Evolutionary conservation across 169 alveolate genomes (phyloP), one percentile per base, ranked within the genome.

Genomic region (Cryptosporidium tyzzeri): DNA sequence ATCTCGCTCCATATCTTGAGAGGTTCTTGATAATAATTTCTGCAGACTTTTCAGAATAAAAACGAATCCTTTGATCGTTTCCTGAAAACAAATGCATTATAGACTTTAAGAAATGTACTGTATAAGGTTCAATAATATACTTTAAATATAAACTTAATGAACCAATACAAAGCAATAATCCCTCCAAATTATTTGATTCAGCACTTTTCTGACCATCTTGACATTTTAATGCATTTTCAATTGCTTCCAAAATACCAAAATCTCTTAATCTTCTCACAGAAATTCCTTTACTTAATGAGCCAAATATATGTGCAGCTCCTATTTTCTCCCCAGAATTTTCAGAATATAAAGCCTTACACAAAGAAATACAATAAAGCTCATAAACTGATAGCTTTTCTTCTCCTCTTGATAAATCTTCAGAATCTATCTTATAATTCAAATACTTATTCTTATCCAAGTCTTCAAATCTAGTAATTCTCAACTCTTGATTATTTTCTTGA

Each of bases 1-100:
- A 69, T 35, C 74, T 73, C 14, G 71, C 58, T 7, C 92, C 94
- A 53, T 70, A 91, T 59, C 84, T 84, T 23, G 91, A 85, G 6
- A 84, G 84, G 55, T 71, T 75, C 58, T 65, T 31, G 69, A 92
- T 62, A 53, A 92, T 35, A 45, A 84, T 73, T 48, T 71, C 67
- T 23, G 93, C 91, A 23, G 92, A 85, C 31, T 37, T 44, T 59
- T 69, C 68, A 33, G 92, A 59, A 26, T 80, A 80, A 48, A 61
- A 41, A 9, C 89, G 73, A 44, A 80, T 80, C 33, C 62, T 44
- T 48, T 80, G 80, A 33, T 80, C 89, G 55, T 33, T 44, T 35
- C 59, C 89, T 5, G 89, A 59, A 29, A 80, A 61, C 51, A 80
- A 44, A 18, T 61, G 41, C 51, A 80, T 62, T 33, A 80, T 26